Evolutionary conservation across 164 flowering plant genomes (phyloP).

Genomic region (Chimonanthus praecox): DNA sequence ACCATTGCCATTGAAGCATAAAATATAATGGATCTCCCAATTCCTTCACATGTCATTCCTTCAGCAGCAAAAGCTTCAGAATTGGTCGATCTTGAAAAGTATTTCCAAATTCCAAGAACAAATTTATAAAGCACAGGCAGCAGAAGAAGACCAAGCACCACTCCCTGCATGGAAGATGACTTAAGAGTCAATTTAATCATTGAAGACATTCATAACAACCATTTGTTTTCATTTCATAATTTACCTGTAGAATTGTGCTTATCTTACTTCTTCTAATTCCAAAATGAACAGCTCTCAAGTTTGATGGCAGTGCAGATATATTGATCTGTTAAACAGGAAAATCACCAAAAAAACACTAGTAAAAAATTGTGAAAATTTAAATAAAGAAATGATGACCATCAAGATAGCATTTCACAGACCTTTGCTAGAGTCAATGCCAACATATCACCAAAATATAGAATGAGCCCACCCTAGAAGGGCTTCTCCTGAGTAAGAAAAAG

Average conservation of each 20-base stretch:
- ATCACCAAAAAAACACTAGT: conserved; percentile 2
- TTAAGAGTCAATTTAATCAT: neutral
- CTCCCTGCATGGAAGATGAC: conserved; percentile 51
- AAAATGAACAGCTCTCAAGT: conserved; percentile 25
- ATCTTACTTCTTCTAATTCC: conserved; percentile 66
- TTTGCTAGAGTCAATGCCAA: conserved; percentile 48
- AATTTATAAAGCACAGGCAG: conserved; percentile 53
- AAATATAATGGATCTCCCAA: conserved; percentile 52
- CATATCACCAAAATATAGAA: conserved; percentile 82
- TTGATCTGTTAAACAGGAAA: conserved; percentile 34
- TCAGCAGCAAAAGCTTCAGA: conserved; percentile 16
- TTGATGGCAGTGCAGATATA: conserved; percentile 29
- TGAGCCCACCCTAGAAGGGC: conserved; percentile 75
- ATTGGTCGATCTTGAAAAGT: conserved; percentile 9
- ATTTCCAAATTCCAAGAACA: conserved; percentile 29
- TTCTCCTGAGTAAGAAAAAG: conserved; percentile 47
- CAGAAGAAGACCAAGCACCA: conserved; percentile 70
- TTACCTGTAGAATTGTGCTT: conserved; percentile 76
- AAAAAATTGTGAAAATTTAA: neutral
- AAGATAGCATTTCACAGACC: conserved; percentile 30
- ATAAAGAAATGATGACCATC: too few species aligned
- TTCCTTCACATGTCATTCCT: conserved; percentile 27
- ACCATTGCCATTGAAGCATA: conserved; percentile 40
- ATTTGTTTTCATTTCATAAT: conserved; percentile 4
- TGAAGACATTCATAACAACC: conserved; percentile 1